Percentiles rank a stretch among this genome's conserved stretches.
Evolutionary conservation across 768 basidiomycete genomes (phyloP).

Genomic region (Leccinum sublutescens): DNA sequence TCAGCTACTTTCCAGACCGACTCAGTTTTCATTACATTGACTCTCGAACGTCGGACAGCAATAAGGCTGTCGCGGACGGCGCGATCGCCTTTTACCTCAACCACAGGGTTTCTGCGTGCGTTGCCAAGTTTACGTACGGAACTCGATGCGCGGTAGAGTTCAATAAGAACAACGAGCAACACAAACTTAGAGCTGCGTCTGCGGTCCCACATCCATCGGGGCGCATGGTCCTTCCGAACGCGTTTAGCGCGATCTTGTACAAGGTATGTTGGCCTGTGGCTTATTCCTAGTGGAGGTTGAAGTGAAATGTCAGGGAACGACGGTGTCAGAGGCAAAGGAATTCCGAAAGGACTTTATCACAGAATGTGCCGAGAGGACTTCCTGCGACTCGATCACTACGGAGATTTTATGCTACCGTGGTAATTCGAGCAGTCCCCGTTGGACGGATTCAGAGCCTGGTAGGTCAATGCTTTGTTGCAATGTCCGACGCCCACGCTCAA

Average conservation of each 20-base stretch:
- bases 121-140: conserved; percentile 42
- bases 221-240: conserved; percentile 31
- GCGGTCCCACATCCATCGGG: conserved; percentile 32
- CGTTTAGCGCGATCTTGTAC: conserved; percentile 30
- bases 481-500: no score
- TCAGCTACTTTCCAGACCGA: conserved; percentile 24
- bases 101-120: conserved; percentile 38
- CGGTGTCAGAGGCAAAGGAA: conserved; percentile 30
- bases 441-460: no score
- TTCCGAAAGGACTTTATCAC: conserved; percentile 33
- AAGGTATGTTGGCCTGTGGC: conserved; percentile 15
- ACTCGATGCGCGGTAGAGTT: conserved; percentile 30
- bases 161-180: conserved; percentile 29
- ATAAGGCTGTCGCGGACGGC: conserved; percentile 47
- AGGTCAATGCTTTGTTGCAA: no score
- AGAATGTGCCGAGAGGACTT: conserved; percentile 26
- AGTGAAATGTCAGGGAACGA: conserved; percentile 18
- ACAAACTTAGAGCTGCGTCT: conserved; percentile 26
- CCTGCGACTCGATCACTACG: conserved; percentile 28
- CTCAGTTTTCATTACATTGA: background rate
- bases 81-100: conserved; percentile 44
- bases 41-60: conserved; percentile 23
- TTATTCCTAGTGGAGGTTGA: background rate
- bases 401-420: background rate
- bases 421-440: no score